A percentile compares a stretch with the other conserved stretches of the same genome.
Conservation (phyloP, 2,329 filamentous ascomycete genomes). For the Passalora sequoiae region DNA sequence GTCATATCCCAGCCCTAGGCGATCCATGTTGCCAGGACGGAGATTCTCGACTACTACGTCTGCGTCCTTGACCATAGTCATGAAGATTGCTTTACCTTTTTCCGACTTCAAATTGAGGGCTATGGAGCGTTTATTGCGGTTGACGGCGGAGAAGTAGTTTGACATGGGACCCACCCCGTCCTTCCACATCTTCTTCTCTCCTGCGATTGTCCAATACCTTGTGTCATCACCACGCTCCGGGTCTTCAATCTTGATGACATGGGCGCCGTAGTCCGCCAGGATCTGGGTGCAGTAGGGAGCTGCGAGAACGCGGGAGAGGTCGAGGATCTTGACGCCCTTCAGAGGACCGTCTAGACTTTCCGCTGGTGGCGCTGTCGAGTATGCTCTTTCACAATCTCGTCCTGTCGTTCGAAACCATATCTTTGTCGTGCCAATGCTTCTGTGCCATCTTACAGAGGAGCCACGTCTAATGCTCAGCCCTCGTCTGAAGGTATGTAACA, state of each 20-base stretch:
- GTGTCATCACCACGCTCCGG: slow-evolving; percentile 27
- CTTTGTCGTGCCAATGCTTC: too few species aligned
- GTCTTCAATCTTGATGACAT: slow-evolving; percentile 31
- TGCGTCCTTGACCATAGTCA: slow-evolving; percentile 33
- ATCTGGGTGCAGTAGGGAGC: slow-evolving; percentile 29
- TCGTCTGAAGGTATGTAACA: too few species aligned
- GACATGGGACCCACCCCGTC: slow-evolving; percentile 21
- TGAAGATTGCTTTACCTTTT: slow-evolving; percentile 32
- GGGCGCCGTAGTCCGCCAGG: slow-evolving; percentile 31
- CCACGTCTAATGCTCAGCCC: too few species aligned
- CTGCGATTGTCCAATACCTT: slow-evolving; percentile 24
- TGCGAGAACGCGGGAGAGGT: slow-evolving; percentile 8
- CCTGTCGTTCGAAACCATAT: too few species aligned
- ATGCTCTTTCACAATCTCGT: too few species aligned
- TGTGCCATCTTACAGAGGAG: too few species aligned
- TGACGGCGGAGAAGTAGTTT: slow-evolving; percentile 42
- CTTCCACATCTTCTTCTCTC: slow-evolving; percentile 23
- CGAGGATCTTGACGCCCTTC: slow-evolving; percentile 8
- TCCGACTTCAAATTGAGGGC: slow-evolving; percentile 38
- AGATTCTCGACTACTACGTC: slow-evolving; percentile 46
- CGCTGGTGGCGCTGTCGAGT: background rate
- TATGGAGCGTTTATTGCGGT: slow-evolving; percentile 44
- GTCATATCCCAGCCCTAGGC: slow-evolving; percentile 40
- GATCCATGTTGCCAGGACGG: slow-evolving; percentile 40
- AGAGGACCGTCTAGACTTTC: slow-evolving; percentile 1